These are phyloP conservation scores for Iris pallida DNA, from an alignment of 116 monocot species.

Conservation along the genomic window DNA sequence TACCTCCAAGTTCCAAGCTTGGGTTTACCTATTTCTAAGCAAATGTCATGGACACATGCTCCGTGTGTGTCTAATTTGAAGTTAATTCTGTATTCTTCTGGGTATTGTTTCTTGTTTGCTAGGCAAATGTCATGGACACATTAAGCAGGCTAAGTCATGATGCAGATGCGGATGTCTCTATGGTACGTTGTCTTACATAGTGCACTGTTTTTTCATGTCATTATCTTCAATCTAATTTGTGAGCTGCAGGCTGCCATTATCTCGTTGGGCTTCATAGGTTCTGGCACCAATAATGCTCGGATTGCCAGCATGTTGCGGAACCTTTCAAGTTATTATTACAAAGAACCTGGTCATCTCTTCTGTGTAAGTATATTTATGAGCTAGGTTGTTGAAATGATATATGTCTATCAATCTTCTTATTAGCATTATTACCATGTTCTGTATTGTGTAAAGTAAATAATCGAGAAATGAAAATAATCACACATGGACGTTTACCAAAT, in stretches of 20 bases:
- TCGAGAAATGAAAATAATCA: too few species aligned
- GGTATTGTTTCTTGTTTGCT: slow-evolving; percentile 6
- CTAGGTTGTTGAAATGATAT: too few species aligned
- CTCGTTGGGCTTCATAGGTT: slow-evolving; percentile 84
- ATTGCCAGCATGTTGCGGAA: slow-evolving; percentile 93
- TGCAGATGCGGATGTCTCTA: slow-evolving; percentile 81
- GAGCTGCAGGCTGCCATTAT: slow-evolving; percentile 70
- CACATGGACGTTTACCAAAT: too few species aligned
- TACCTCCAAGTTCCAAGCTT: too few species aligned
- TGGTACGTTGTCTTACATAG: slow-evolving; percentile 37
- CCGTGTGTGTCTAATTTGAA: too few species aligned
- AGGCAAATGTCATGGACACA: slow-evolving; percentile 98
- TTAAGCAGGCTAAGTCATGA: slow-evolving; percentile 93
- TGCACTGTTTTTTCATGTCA: neutral
- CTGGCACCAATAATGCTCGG: slow-evolving; percentile 90
- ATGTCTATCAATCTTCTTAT: too few species aligned
- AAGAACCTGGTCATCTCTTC: slow-evolving; percentile 87
- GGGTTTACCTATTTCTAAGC: too few species aligned
- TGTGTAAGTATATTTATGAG: slow-evolving; percentile 44
- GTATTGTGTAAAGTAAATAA: too few species aligned
- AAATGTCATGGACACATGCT: too few species aligned
- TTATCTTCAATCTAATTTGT: too few species aligned
- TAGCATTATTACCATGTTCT: too few species aligned
- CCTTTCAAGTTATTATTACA: slow-evolving; percentile 94
- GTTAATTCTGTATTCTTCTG: neutral